Base-by-base conservation (phyloP, 805 yeast species). In the Tetrapisispora namnaoensis region DNA sequence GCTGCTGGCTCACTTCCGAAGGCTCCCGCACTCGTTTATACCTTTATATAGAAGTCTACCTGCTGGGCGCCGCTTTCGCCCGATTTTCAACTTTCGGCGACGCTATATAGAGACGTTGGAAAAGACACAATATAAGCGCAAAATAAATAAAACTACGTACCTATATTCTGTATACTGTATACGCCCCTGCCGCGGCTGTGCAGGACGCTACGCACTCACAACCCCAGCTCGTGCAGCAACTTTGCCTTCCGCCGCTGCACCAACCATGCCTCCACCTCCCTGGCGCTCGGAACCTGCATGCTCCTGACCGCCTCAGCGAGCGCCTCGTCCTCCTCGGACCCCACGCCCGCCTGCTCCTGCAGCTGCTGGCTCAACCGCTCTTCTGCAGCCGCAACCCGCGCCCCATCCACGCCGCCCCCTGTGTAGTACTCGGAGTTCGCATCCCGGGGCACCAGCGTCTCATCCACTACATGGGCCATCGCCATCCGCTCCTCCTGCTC, bases 231-330 rank as follows among this genome's bases (percentile, higher is more conserved):
- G 10, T 58, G 56, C 28, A 75, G 57, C 18, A 81, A 60, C 51
- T 74, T 73, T 46, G 68, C 55, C 52, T 71, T 75, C 52, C 72
- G 70, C 50, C 62, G 62, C 16, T 72, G 70, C 20, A 80, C 76
- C 17, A 80, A 53, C 69, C 76, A 70, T 16, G 54, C 46, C 44
- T 74, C 75, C 44, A 79, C 71, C 74, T 37, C 63, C 61, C 11
- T 63, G 55, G 0, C 69, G 53, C n/a, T n/a, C 0, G 78, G 76
- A 1, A 60, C 32, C 8, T 48, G 20, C 7, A 30, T 4, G 5
- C 14, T 3, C 21, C 5, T 6, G 4, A 38, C 11, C 3, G 28
- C 10, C 4, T 18, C 21, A 6, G 28, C n/a, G 11, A 38, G 21
- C n/a, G 20, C 24, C 28, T 6, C 4, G n/a, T 21, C 28, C 14